Base-by-base conservation (phyloP, 192 early-diverging fungal genomes). In the Neocallimastix lanati region DNA sequence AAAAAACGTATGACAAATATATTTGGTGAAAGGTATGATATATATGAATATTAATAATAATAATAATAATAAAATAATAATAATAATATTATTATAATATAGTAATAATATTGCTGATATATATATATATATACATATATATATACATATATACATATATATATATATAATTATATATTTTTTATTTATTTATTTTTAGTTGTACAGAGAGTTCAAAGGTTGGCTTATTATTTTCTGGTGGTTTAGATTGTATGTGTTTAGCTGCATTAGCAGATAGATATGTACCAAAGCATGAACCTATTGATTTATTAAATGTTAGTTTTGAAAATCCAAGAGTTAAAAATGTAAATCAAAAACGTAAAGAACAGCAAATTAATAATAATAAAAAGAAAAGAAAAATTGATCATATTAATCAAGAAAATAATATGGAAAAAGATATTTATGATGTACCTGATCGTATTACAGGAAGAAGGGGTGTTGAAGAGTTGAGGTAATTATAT, bases 241-340 rank as follows among this genome's bases (percentile, higher is more conserved):
- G 97, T 21, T 82, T 98, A 13, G 97, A 98, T 84, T 98, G 97
- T 87, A 93, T 94, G 29, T 87, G 88, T 27, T 85, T 98, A 15
- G 96, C 97, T 0, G 95, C 93, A 0, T 86, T 98, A 12, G 90
- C 92, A 7, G 86, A 95, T 81, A 83, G 80, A 29, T 88, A 92
- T 76, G 83, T 97, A 12, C 92, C 95, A 2, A 50, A 81, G 0
- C 82, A 86, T 3, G 94, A 95, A 81, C 88, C 93, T 0, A 96
- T 96, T 76, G 96, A 98, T 81, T 85, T 98, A 25, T 85, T 98
- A 50, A 98, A 98, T 86, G 96, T 98, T 28, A 92, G 93, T 27
- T 98, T 98, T 82, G 95, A 97, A 78, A 98, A 97, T 81, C 95
- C 95, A 13, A 87, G 95, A 9, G 80, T 87, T 33, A 84, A 85